Conservation (phyloP, 345 rosid species). For the Arabidopsis arenosa region DNA sequence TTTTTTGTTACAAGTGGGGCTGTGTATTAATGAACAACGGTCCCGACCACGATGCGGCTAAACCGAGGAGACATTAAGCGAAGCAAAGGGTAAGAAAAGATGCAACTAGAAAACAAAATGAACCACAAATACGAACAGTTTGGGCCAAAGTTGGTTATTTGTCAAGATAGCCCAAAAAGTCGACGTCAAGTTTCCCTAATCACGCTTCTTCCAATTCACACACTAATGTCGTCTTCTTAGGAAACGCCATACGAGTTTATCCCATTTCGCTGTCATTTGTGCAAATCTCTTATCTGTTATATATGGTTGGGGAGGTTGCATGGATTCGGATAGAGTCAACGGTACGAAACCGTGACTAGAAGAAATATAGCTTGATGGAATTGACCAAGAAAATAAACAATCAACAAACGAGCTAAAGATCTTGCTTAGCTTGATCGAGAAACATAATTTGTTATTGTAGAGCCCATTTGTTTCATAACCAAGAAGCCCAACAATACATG, state of each 20-base stretch:
- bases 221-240: slow-evolving; percentile 31
- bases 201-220: slow-evolving; percentile 25
- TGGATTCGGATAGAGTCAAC: slow-evolving; percentile 35
- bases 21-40: slow-evolving; percentile 1
- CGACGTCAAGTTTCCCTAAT: slow-evolving; percentile 28
- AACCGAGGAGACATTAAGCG: slow-evolving; percentile 5
- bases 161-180: slow-evolving; percentile 40
- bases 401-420: slow-evolving; percentile 7
- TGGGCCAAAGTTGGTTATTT: slow-evolving; percentile 40
- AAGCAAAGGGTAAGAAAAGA: slow-evolving; percentile 4
- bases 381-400: slow-evolving; percentile 21
- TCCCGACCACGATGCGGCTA: slow-evolving; percentile 28
- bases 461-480: slow-evolving; percentile 13
- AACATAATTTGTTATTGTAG: neutral
- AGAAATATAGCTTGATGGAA: slow-evolving; percentile 11
- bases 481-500: slow-evolving; percentile 10
- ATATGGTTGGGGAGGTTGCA: slow-evolving; percentile 27
- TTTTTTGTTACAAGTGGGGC: too few species aligned
- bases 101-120: slow-evolving; percentile 28
- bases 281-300: slow-evolving; percentile 38
- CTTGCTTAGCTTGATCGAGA: neutral
- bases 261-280: slow-evolving; percentile 22
- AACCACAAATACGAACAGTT: slow-evolving; percentile 6
- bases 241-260: slow-evolving; percentile 36
- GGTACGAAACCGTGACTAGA: neutral